Conservation (phyloP, 1,139 yeast genomes). For the Kodamaea anthophila region DNA sequence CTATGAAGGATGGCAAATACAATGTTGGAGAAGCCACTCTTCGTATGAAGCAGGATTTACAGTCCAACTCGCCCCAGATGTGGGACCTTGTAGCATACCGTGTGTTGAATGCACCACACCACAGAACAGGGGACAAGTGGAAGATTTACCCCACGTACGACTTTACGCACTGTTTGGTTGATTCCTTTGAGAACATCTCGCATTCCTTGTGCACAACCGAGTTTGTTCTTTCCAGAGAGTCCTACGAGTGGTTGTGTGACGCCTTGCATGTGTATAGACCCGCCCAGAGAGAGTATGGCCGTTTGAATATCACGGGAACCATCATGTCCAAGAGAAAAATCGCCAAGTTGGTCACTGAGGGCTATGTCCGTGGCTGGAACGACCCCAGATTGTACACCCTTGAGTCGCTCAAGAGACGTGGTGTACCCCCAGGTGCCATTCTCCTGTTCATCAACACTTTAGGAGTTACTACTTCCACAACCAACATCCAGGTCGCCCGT, state of each 20-base stretch:
- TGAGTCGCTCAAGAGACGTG: conserved; percentile 93
- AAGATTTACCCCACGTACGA: conserved; percentile 97
- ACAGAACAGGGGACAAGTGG: conserved; percentile 96
- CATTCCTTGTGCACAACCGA: conserved; percentile 96
- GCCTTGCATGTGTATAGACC: conserved; percentile 93
- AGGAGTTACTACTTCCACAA: conserved; percentile 92
- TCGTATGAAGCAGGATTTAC: conserved; percentile 93
- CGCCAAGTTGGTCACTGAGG: conserved; percentile 80
- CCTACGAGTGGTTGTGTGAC: conserved; percentile 98
- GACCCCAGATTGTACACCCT: conserved; percentile 95
- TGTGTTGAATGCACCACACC: conserved; percentile 86
- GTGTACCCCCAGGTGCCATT: conserved; percentile 99
- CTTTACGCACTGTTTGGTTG: conserved; percentile 97
- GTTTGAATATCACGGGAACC: conserved; percentile 91
- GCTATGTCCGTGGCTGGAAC: conserved; percentile 92
- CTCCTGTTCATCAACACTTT: conserved; percentile 87
- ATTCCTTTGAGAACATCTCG: conserved; percentile 91
- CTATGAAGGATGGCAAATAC: conserved; percentile 86
- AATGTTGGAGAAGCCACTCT: conserved; percentile 88
- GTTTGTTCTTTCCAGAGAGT: conserved; percentile 84
- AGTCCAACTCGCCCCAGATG: conserved; percentile 97
- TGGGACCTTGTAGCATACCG: conserved; percentile 99
- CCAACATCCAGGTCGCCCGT: conserved; percentile 84
- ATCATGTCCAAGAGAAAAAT: conserved; percentile 93
- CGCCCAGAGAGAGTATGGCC: conserved; percentile 97